Conservation (phyloP, 495 filamentous ascomycete genomes). For the Terfezia claveryi region DNA sequence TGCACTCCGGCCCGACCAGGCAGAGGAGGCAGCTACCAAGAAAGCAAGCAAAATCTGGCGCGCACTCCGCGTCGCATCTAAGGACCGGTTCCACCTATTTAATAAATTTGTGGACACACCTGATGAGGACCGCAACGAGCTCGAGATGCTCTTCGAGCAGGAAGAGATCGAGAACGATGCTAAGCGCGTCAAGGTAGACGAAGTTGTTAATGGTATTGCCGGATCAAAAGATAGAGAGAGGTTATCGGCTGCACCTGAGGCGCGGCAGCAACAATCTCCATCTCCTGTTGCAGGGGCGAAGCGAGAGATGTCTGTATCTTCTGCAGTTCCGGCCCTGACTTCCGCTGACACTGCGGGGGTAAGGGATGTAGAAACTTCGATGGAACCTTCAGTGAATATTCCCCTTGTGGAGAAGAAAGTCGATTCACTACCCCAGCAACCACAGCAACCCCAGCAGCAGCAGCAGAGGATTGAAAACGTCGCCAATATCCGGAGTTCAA, state of each 20-base stretch:
- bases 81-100: conserved; percentile 47
- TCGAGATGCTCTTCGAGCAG: conserved; percentile 17
- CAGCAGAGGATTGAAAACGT: neutral
- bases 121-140: conserved; percentile 17
- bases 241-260: neutral
- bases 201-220: neutral
- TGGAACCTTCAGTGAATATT: too few relatives aligned
- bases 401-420: too few relatives aligned
- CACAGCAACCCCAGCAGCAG: too few relatives aligned
- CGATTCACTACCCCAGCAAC: neutral
- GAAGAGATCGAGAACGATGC: conserved; percentile 9
- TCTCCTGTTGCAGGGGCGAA: neutral
- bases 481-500: neutral
- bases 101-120: conserved; percentile 54
- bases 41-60: conserved; percentile 81
- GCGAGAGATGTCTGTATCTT: neutral
- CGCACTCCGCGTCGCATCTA: conserved; percentile 54
- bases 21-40: conserved; percentile 38
- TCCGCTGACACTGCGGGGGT: neutral
- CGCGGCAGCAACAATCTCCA: neutral
- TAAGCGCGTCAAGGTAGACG: neutral
- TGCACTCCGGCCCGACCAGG: conserved; percentile 25
- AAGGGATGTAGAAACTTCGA: too few relatives aligned
- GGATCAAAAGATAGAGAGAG: neutral
- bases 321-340: neutral